These are phyloP conservation scores for Pyrenophora tritici-repentis DNA, from an alignment of 2,329 filamentous ascomycete species.

Conservation along the genomic window DNA sequence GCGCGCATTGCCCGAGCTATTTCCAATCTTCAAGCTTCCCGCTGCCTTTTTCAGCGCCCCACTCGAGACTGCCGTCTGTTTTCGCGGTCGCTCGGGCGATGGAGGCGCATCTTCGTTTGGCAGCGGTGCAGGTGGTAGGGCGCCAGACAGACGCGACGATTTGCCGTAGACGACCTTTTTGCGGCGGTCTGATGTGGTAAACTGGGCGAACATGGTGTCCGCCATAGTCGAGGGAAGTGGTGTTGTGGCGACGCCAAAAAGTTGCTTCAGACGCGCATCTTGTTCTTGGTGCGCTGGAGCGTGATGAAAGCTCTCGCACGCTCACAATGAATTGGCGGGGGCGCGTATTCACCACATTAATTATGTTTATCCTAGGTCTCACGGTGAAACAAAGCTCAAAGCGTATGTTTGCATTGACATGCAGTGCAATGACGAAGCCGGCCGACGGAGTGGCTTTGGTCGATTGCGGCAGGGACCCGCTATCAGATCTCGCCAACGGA, in stretches of 20 bases:
- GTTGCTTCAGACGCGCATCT: conserved; percentile 29
- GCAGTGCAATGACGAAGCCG: conserved; percentile 25
- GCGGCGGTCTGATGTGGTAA: conserved; percentile 39
- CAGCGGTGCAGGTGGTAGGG: conserved; percentile 20
- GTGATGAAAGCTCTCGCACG: conserved; percentile 1
- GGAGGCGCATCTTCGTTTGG: conserved; percentile 29
- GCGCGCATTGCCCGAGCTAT: conserved; percentile 6
- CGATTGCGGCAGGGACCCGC: conserved; percentile 23
- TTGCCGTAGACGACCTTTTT: conserved; percentile 49
- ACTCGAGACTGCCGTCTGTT: conserved; percentile 16
- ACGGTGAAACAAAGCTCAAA: conserved; percentile 14
- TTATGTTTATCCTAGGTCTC: neutral
- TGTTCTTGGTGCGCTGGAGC: conserved; percentile 3
- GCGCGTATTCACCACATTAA: conserved; percentile 9
- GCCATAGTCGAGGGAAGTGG: conserved; percentile 25
- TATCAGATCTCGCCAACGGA: conserved; percentile 14
- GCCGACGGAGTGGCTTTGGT: conserved; percentile 18
- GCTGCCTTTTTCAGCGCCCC: conserved; percentile 15
- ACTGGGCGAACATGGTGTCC: conserved; percentile 34
- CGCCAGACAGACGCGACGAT: conserved; percentile 30
- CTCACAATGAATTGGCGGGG: conserved; percentile 5
- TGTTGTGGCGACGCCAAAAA: conserved; percentile 13
- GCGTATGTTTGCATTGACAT: conserved; percentile 9
- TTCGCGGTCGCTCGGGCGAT: conserved; percentile 43
- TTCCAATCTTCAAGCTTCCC: conserved; percentile 7